Evolutionary conservation across 2,329 filamentous ascomycete genomes (phyloP), one percentile per base, ranked within the genome.

Genomic region (Fusarium sp.): DNA sequence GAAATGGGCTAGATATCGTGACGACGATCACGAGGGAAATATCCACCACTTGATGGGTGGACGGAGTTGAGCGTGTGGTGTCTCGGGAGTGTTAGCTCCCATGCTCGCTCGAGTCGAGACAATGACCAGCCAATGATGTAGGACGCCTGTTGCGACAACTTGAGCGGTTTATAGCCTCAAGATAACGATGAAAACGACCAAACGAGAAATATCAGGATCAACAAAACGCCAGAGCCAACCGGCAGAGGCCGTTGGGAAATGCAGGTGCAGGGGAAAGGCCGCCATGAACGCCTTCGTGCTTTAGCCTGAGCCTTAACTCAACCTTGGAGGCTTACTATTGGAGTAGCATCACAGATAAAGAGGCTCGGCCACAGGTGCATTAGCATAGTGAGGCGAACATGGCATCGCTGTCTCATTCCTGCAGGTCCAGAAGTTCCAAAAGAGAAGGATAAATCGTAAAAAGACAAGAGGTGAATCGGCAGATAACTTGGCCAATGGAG

Each of bases 1-100:
- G 57, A 63, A 71, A 69, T 19, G 41, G 65, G 51, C 49, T 66
- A 66, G 61, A 67, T 58, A 63, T 50, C 48, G 54, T 69, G 65
- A 56, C 53, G 43, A 71, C 37, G 65, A 67, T 71, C 69, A 71
- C 68, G 69, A 69, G 69, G 68, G 42, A 52, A 28, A 34, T 55
- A 43, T 67, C 61, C 60, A 71, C 57, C 57, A 65, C 61, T 55
- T 62, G 44, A 62, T 58, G 68, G 60, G 49, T 45, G 65, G 65
- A 25, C n/a, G 56, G 45, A 46, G 37, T 21, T 44, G 58, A 58
- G 52, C 37, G 55, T 65, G 62, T 67, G 62, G 67, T 69, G 62
- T 70, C 57, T 58, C 56, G 52, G 49, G 45, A 52, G 49, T 49
- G 28, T 51, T 62, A 44, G 55, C 48, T 46, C 51, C 55, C 49